phyloP scores from a whole-genome alignment of 805 yeast species.

The Lachancea kluyveri region DNA sequence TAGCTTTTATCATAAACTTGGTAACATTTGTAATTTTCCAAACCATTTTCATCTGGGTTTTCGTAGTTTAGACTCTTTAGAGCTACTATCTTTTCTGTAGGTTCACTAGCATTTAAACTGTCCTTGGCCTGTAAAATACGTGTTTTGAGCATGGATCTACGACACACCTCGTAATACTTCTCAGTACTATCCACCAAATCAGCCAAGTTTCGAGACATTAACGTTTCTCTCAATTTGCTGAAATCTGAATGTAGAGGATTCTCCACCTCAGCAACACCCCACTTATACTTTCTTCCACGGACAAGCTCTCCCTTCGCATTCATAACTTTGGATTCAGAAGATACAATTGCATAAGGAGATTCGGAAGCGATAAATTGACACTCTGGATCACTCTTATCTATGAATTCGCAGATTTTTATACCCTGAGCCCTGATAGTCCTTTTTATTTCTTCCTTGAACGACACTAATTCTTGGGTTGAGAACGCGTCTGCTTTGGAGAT shows the following conservation, averaged over 20 bases:
- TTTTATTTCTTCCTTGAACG: slow-evolving; percentile 49
- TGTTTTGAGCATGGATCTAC: slow-evolving; percentile 49
- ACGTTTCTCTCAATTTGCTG: slow-evolving; percentile 49
- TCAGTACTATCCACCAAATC: slow-evolving; percentile 77
- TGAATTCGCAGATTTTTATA: slow-evolving; percentile 52
- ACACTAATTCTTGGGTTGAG: slow-evolving; percentile 46
- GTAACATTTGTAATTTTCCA: slow-evolving; percentile 36
- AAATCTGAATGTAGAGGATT: slow-evolving; percentile 77
- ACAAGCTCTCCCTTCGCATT: slow-evolving; percentile 44
- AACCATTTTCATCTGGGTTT: slow-evolving; percentile 25
- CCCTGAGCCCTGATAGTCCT: slow-evolving; percentile 45
- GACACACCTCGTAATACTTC: slow-evolving; percentile 62
- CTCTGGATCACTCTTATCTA: slow-evolving; percentile 32
- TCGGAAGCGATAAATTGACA: slow-evolving; percentile 32
- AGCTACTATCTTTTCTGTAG: no score
- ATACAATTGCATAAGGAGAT: slow-evolving; percentile 69
- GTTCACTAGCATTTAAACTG: slow-evolving; percentile 10
- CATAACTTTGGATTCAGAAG: slow-evolving; percentile 47
- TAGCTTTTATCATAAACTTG: slow-evolving; percentile 31
- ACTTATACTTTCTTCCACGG: slow-evolving; percentile 69
- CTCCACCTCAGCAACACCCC: slow-evolving; percentile 87
- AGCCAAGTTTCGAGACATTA: slow-evolving; percentile 66
- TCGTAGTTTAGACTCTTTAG: slow-evolving; percentile 19
- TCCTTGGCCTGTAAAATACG: slow-evolving; percentile 32
- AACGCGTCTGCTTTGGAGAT: slow-evolving; percentile 76